A percentile compares a stretch with the other conserved stretches of the same genome.
These are phyloP conservation scores for Epithele typhae DNA, from an alignment of 768 basidiomycete species.

Conservation along the genomic window DNA sequence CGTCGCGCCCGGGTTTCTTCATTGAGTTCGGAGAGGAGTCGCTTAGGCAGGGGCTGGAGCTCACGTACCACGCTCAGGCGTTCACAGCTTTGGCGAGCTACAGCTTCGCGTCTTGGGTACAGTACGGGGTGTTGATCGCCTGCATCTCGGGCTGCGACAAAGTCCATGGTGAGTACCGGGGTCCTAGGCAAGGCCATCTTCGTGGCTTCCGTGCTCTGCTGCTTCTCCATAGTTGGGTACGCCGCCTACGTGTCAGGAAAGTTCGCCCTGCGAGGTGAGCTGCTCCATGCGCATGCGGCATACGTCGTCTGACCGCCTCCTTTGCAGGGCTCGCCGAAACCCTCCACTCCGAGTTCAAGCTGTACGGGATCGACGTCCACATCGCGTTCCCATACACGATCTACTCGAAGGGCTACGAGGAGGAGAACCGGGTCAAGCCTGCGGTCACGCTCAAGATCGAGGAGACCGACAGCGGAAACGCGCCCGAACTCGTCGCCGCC, in stretches of 20 bases:
- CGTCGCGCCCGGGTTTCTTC: slow-evolving; percentile 65
- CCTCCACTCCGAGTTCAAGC: slow-evolving; percentile 70
- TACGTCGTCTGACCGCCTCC: not conserved
- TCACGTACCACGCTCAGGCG: slow-evolving; percentile 52
- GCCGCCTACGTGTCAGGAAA: slow-evolving; percentile 80
- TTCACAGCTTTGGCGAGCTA: slow-evolving; percentile 47
- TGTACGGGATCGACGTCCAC: slow-evolving; percentile 76
- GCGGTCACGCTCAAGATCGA: slow-evolving; percentile 72
- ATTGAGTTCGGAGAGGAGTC: slow-evolving; percentile 64
- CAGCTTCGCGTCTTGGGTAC: not conserved
- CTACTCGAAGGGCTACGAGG: slow-evolving; percentile 70
- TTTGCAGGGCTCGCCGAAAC: slow-evolving; percentile 74
- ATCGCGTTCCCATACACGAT: slow-evolving; percentile 84
- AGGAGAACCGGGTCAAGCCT: slow-evolving; percentile 78
- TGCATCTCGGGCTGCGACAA: slow-evolving; percentile 52
- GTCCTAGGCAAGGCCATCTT: slow-evolving; percentile 69
- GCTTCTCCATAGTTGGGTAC: slow-evolving; percentile 75
- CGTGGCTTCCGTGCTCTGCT: slow-evolving; percentile 70
- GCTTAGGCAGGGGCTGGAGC: slow-evolving; percentile 49
- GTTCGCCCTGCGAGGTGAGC: slow-evolving; percentile 73
- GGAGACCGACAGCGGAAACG: slow-evolving; percentile 58
- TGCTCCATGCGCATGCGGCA: not conserved
- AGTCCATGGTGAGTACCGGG: slow-evolving; percentile 53
- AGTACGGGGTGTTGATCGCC: not conserved
- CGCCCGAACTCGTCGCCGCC: slow-evolving; percentile 59